A percentile compares a stretch with the other conserved stretches of the same genome.
These are phyloP conservation scores for Staphylotrichum longicolle DNA, from an alignment of 495 filamentous ascomycete genomes.

Conservation along the genomic window DNA sequence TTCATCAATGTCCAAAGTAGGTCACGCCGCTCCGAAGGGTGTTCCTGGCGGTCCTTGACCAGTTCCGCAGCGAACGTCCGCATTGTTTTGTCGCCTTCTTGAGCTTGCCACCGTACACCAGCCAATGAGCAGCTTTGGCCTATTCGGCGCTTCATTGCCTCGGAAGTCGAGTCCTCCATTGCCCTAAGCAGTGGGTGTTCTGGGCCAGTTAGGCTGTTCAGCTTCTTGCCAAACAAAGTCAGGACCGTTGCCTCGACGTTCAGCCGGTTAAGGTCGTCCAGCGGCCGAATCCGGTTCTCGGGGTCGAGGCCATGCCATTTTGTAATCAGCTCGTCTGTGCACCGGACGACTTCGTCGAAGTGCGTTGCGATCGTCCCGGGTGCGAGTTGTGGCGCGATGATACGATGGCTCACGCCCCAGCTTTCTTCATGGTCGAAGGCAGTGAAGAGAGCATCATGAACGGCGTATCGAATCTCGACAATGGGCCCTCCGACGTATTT, in stretches of 20 bases:
- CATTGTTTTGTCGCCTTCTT: constrained; percentile 53
- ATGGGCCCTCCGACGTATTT: constrained; percentile 59
- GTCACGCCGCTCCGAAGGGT: constrained; percentile 63
- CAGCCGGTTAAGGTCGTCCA: constrained; percentile 67
- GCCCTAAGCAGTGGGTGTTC: constrained; percentile 62
- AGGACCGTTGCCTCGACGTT: constrained; percentile 68
- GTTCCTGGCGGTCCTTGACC: constrained; percentile 54
- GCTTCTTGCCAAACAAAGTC: constrained; percentile 61
- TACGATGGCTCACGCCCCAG: constrained; percentile 71
- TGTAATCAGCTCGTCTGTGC: constrained; percentile 61
- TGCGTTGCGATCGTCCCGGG: constrained; percentile 57
- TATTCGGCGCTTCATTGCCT: constrained; percentile 54
- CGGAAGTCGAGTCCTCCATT: constrained; percentile 63
- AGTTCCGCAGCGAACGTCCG: constrained; percentile 56
- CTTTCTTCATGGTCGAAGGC: constrained; percentile 61
- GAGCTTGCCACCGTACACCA: constrained; percentile 55
- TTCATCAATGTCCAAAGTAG: constrained; percentile 65
- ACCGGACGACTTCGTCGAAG: constrained; percentile 66
- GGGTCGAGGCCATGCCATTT: constrained; percentile 64
- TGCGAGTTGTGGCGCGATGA: constrained; percentile 65
- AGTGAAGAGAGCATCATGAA: constrained; percentile 67
- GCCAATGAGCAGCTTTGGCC: constrained; percentile 54
- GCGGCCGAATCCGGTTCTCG: constrained; percentile 50
- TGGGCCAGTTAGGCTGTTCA: constrained; percentile 62
- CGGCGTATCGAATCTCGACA: constrained; percentile 56